phyloP scores from a whole-genome alignment of 1,139 yeast species.

The Saccharomycopsis hybrid region DNA sequence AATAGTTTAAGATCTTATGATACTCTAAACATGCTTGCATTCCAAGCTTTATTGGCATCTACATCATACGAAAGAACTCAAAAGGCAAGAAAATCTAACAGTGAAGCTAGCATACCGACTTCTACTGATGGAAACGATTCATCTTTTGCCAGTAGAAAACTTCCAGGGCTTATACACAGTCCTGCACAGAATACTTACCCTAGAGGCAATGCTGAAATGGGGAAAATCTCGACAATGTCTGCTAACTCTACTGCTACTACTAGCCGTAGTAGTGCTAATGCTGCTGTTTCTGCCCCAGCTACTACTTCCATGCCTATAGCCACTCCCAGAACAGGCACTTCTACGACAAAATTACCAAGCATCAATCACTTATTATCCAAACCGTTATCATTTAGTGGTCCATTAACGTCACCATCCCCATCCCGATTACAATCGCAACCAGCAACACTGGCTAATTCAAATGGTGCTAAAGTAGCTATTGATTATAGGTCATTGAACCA shows the following conservation, averaged over 20 bases:
- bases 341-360: slow-evolving; percentile 19
- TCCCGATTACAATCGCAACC: too few relatives aligned
- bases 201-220: too few relatives aligned
- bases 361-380: slow-evolving; percentile 11
- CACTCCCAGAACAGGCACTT: too few relatives aligned
- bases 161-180: too few relatives aligned
- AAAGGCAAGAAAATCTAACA: slow-evolving; percentile 6
- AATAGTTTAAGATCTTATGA: slow-evolving; percentile 15
- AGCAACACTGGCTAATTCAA: neutral
- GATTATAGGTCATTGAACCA: neutral
- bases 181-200: too few relatives aligned
- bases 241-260: too few relatives aligned
- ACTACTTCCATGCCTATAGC: too few relatives aligned
- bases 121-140: too few relatives aligned
- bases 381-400: neutral
- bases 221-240: too few relatives aligned
- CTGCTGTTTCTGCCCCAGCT: neutral
- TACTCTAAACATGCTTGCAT: slow-evolving; percentile 21
- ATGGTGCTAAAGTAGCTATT: neutral
- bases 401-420: too few relatives aligned
- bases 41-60: slow-evolving; percentile 17
- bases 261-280: neutral
- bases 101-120: neutral
- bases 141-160: too few relatives aligned
- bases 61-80: slow-evolving; percentile 17